Base-by-base conservation (phyloP, 345 rosid species). In the Eucalyptus virginea region DNA sequence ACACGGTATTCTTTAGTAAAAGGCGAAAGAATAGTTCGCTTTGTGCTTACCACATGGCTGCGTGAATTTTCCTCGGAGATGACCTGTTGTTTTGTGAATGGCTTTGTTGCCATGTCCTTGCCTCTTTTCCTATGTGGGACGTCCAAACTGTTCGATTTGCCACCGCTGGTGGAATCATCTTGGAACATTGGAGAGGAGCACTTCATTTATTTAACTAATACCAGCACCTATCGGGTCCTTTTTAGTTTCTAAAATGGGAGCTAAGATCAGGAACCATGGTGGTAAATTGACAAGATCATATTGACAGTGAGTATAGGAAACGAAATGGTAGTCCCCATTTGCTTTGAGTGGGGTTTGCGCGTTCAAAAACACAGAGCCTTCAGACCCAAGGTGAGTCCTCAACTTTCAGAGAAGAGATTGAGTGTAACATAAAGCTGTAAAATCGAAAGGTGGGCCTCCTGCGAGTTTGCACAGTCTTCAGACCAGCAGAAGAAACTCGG, bases 1-100 rank as follows among this genome's bases (percentile, higher is more conserved):
- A 90, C 94, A 93, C 93, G 91, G 92, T 91, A 91, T 87, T 93
- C 93, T 92, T 92, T 91, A 91, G 93, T 91, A 93, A 90, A 93
- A 93, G 93, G 94, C 92, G 92, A 93, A 91, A 91, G 94, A 93
- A 92, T 91, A 91, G 93, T 92, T 91, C 91, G 92, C 93, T 92
- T 1, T 93, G 95, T 90, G 89, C 91, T 85, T 91, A 88, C 54
- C 86, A 37, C 45, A 19, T 11, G 28, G 47, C 83, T 37, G 83
- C 83, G 34, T 60, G 3, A 56, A 0, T 24, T 5, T 9, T 24
- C 0, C 1, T 9, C 0, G 13, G 6, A 24, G 28, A 11, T 6
- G 28, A 11, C 45, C 47, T 11, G 47, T 19, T 37, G 1, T 37
- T 77, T 77, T 77, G 5, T 37, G 1, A 37, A 7, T 6, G 83